A percentile compares a stretch with the other conserved stretches of the same genome.
Evolutionary conservation across 1,284 basidiomycete genomes (phyloP).

Genomic region (Fomitopsis betulina): DNA sequence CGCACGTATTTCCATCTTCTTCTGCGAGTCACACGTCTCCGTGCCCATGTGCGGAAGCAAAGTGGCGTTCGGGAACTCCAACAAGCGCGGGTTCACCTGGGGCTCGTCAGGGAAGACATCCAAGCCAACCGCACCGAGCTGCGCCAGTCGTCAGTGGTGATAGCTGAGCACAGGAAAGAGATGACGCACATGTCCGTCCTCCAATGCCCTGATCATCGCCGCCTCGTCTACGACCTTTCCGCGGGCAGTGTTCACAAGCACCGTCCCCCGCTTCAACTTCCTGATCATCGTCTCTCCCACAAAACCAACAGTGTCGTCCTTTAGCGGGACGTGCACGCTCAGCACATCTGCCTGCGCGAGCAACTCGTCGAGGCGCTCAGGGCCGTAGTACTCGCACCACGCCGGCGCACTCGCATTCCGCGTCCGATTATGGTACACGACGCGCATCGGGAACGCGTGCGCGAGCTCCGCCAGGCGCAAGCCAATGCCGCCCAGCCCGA

Average conservation of each 20-base stretch:
- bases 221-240: conserved; percentile 89
- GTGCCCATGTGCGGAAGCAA: conserved; percentile 94
- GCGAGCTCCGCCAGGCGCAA: conserved; percentile 63
- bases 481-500: conserved; percentile 91
- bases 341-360: conserved; percentile 75
- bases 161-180: neutral
- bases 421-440: conserved; percentile 78
- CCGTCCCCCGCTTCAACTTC: conserved; percentile 73
- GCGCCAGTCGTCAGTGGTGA: neutral
- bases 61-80: conserved; percentile 79
- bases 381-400: conserved; percentile 73
- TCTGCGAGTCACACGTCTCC: conserved; percentile 78
- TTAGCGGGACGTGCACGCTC: conserved; percentile 70
- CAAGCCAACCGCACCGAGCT: conserved; percentile 82
- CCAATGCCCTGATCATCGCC: conserved; percentile 79
- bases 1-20: conserved; percentile 79
- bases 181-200: conserved; percentile 74
- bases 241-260: conserved; percentile 88
- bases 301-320: conserved; percentile 69
- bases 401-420: conserved; percentile 55
- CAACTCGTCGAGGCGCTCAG: conserved; percentile 64
- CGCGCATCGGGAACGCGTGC: conserved; percentile 80
- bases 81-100: conserved; percentile 73
- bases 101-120: conserved; percentile 93
- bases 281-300: conserved; percentile 80